phyloP scores from a whole-genome alignment of 192 early-diverging fungal species.

The Geranomyces michiganensis region DNA sequence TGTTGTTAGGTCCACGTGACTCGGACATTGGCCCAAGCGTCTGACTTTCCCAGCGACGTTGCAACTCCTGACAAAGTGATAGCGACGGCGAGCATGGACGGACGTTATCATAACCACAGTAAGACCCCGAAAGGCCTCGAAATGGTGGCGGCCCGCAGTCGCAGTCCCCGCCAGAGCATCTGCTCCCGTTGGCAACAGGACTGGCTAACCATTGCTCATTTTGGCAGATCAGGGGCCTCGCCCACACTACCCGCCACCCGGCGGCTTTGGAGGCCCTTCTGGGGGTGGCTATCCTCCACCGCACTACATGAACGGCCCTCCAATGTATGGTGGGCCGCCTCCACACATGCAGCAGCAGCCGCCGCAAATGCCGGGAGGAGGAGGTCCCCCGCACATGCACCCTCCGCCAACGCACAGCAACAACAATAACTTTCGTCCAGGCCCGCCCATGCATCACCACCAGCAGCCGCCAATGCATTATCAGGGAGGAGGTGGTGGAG shows the following conservation, averaged over 20 bases:
- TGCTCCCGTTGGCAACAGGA: too few relatives aligned
- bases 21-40: too few relatives aligned
- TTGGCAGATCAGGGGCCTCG: background rate
- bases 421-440: background rate
- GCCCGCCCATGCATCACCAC: constrained; percentile 1
- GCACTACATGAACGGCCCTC: constrained; percentile 8
- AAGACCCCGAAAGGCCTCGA: too few relatives aligned
- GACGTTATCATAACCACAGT: too few relatives aligned
- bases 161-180: too few relatives aligned
- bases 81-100: too few relatives aligned
- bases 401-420: constrained; percentile 10
- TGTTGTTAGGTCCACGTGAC: too few relatives aligned
- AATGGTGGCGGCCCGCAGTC: too few relatives aligned
- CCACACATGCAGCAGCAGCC: constrained; percentile 2
- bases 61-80: too few relatives aligned
- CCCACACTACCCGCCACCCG: constrained; percentile 8
- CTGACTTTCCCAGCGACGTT: too few relatives aligned
- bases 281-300: background rate
- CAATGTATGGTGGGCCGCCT: background rate
- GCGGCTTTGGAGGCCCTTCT: constrained; percentile 8
- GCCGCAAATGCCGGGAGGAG: background rate
- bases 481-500: too few relatives aligned
- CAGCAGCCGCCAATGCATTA: background rate
- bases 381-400: constrained; percentile 1
- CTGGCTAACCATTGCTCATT: too few relatives aligned